Percentiles rank a stretch among this genome's conserved stretches.
Conservation (phyloP, 352 stramenopile genomes). For the Pythium apleroticum region DNA sequence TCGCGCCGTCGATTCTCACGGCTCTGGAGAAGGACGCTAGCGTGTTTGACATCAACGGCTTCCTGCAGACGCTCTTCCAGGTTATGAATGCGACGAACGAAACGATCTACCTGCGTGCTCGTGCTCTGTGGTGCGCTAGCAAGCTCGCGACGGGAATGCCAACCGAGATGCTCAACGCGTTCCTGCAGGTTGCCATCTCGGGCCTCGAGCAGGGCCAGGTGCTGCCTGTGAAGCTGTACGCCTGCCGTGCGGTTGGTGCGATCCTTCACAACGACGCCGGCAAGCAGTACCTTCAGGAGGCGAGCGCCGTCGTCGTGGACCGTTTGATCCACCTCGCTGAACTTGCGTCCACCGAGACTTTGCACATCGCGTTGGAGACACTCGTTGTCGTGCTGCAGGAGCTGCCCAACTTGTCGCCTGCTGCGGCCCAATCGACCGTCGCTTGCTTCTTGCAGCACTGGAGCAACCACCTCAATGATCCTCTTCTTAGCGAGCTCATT, state of each 20-base stretch:
- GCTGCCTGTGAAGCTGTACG: slow-evolving; percentile 75
- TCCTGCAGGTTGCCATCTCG: slow-evolving; percentile 73
- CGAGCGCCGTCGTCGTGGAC: slow-evolving; percentile 49
- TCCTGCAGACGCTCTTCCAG: slow-evolving; percentile 74
- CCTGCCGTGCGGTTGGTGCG: slow-evolving; percentile 70
- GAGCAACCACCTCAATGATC: slow-evolving; percentile 70
- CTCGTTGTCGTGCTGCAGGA: slow-evolving; percentile 75
- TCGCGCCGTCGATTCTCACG: slow-evolving; percentile 60
- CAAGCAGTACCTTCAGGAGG: slow-evolving; percentile 55
- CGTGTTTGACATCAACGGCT: slow-evolving; percentile 56
- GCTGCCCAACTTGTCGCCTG: slow-evolving; percentile 34
- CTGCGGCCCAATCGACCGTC: slow-evolving; percentile 47
- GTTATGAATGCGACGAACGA: slow-evolving; percentile 68
- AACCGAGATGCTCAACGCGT: slow-evolving; percentile 66
- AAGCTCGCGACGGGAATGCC: slow-evolving; percentile 69
- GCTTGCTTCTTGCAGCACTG: slow-evolving; percentile 68
- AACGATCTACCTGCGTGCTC: slow-evolving; percentile 75
- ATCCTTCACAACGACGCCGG: slow-evolving; percentile 64
- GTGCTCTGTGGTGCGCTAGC: slow-evolving; percentile 81
- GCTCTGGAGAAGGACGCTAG: slow-evolving; percentile 53
- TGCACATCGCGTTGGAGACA: slow-evolving; percentile 79
- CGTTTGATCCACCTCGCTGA: slow-evolving; percentile 59
- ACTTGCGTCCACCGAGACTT: slow-evolving; percentile 61
- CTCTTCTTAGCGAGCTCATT: slow-evolving; percentile 70
- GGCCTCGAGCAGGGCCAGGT: slow-evolving; percentile 70